These are phyloP conservation scores for Claviceps sp. DNA, from an alignment of 2,329 filamentous ascomycete genomes.

Conservation along the genomic window DNA sequence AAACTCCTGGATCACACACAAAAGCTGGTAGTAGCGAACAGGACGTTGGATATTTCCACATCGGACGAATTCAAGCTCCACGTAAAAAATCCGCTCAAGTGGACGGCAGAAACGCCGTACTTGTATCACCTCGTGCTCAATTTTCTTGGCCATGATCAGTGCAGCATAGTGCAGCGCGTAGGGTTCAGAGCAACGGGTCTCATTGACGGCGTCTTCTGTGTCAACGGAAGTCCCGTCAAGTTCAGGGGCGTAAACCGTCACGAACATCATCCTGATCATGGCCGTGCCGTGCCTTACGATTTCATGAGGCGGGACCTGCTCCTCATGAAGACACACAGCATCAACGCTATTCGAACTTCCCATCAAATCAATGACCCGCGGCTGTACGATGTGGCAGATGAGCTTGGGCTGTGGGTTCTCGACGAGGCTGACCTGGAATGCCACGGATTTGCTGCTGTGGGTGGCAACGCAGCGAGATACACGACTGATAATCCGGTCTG, in stretches of 20 bases:
- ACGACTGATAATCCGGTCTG: conserved; percentile 48
- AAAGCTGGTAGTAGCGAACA: conserved; percentile 12
- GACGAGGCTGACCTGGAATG: conserved; percentile 43
- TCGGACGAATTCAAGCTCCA: conserved; percentile 27
- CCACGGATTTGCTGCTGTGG: conserved; percentile 34
- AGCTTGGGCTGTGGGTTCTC: conserved; percentile 51
- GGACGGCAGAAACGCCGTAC: conserved; percentile 56
- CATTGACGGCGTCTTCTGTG: conserved; percentile 44
- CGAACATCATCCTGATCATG: conserved; percentile 51
- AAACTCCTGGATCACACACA: conserved; percentile 24
- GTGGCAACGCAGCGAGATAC: conserved; percentile 23
- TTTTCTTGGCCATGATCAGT: conserved; percentile 14
- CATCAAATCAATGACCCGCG: conserved; percentile 51
- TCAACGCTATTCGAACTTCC: conserved; percentile 56
- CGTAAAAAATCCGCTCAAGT: conserved; percentile 42
- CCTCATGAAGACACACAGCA: conserved; percentile 54
- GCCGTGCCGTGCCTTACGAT: conserved; percentile 46
- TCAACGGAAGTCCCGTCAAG: conserved; percentile 52
- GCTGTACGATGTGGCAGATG: conserved; percentile 48
- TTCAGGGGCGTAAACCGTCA: conserved; percentile 58
- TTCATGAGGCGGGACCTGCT: conserved; percentile 48
- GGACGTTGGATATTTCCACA: conserved; percentile 12
- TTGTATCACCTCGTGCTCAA: conserved; percentile 39
- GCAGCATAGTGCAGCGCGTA: conserved; percentile 37
- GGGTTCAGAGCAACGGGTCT: conserved; percentile 53